Evolutionary conservation across 2,329 filamentous ascomycete genomes (phyloP).

Genomic region (Fusarium miscanthi): DNA sequence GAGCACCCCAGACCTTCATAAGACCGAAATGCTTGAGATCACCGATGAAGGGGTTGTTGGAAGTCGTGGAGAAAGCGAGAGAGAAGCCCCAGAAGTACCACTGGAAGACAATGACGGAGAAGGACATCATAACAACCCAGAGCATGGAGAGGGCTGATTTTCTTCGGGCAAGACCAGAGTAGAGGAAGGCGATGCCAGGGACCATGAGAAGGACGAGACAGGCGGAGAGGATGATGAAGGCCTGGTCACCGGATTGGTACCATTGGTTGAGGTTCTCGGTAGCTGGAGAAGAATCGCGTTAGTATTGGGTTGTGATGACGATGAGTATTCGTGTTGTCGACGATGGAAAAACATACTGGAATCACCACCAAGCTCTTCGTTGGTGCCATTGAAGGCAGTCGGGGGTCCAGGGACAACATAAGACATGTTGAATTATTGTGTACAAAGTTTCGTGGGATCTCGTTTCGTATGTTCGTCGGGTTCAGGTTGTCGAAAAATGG

Average conservation of each 20-base stretch:
- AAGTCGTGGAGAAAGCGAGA: constrained; percentile 85
- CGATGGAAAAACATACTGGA: constrained; percentile 68
- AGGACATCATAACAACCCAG: constrained; percentile 96
- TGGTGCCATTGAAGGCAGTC: constrained; percentile 70
- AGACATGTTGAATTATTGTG: constrained; percentile 59
- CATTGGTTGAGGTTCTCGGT: constrained; percentile 94
- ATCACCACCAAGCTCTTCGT: constrained; percentile 76
- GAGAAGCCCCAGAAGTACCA: constrained; percentile 99
- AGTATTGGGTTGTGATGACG: not conserved
- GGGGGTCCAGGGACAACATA: constrained; percentile 70
- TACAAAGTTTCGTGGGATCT: not conserved
- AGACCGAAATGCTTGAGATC: constrained; percentile 90
- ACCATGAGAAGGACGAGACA: constrained; percentile 98
- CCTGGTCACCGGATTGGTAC: constrained; percentile 91
- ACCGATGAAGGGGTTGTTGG: constrained; percentile 91
- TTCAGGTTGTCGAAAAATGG: not conserved
- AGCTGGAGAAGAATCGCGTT: constrained; percentile 59
- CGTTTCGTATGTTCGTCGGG: constrained; percentile 19
- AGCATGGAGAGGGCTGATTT: constrained; percentile 98
- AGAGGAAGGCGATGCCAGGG: constrained; percentile 95
- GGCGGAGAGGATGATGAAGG: constrained; percentile 89
- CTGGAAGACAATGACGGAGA: constrained; percentile 92
- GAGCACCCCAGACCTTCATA: constrained; percentile 81
- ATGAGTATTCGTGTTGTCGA: not conserved
- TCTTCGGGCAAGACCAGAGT: constrained; percentile 95